Base-by-base conservation (phyloP, 805 yeast species). In the Ogataea dorogensis region DNA sequence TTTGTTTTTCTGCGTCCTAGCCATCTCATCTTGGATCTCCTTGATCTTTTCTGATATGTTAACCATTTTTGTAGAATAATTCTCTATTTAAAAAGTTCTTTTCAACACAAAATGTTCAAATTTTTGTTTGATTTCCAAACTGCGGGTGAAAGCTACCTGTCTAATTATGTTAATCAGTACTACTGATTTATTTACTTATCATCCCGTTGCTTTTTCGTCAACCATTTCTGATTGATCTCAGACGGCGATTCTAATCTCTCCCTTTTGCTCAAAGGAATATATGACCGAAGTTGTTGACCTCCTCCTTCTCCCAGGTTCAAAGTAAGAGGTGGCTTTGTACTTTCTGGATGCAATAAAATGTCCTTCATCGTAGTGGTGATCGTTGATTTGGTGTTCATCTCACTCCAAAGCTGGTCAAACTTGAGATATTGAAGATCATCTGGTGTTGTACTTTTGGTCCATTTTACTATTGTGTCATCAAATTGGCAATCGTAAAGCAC, bases 1-100 rank as follows among this genome's bases (percentile, higher is more conserved):
- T 65, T 91, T 91, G 58, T 91, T 91, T 69, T 93, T 91, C 59
- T 91, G 98, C 20, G 98, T 91, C 44, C 96, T 75, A 21, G 95
- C 77, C 71, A 91, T 79, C 62, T 91, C 98, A 64, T 81, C 87
- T 64, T 89, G 95, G 64, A 91, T 88, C 65, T 81, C 86, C 42
- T 79, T 79, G 51, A 88, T 88, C 57, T 86, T 88, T 45, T 87
- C 96, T 15, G 58, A 48, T 20, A 61, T 50, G 28, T 57, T 59
- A 25, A 59, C 64, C 64, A 59, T 59, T 8, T 39, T 46, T 35
- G 17, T 11, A 8, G 12, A 23, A n/a, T 23, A 23, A 7, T 19
- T 19, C 9, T 19, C 21, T 19, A 19, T 19, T 23, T 12, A n/a
- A n/a, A n/a, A n/a, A n/a, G n/a, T n/a, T n/a, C n/a, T n/a, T n/a